Evolutionary conservation across 345 rosid species (phyloP).

Genomic region (Hypericum perforatum): DNA sequence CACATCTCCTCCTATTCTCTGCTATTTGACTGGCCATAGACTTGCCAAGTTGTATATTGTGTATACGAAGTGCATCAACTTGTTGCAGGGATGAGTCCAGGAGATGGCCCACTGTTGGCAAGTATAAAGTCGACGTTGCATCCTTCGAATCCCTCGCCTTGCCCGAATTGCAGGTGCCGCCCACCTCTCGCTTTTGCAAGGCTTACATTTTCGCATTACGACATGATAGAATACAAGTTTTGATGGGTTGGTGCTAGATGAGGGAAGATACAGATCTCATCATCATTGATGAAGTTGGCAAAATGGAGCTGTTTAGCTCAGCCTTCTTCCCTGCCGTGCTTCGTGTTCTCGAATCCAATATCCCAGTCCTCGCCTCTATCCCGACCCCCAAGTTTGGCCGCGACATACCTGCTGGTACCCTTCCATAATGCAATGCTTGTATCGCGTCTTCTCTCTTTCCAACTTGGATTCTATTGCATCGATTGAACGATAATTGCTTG

Average conservation of each 20-base stretch:
- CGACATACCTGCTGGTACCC: slow-evolving; percentile 52
- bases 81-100: slow-evolving; percentile 39
- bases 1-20: background rate
- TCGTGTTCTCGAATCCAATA: slow-evolving; percentile 43
- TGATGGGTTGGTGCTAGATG: slow-evolving; percentile 23
- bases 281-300: slow-evolving; percentile 67
- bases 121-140: slow-evolving; percentile 51
- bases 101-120: slow-evolving; percentile 66
- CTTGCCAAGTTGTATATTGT: slow-evolving; percentile 1
- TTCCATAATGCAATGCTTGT: background rate
- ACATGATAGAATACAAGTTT: too few species aligned
- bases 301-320: slow-evolving; percentile 65
- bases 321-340: slow-evolving; percentile 59
- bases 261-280: slow-evolving; percentile 46
- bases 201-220: background rate
- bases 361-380: slow-evolving; percentile 49
- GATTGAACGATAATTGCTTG: slow-evolving; percentile 1
- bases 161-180: slow-evolving; percentile 54
- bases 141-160: slow-evolving; percentile 63
- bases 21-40: background rate
- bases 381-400: slow-evolving; percentile 50
- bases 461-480: background rate
- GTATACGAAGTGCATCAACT: slow-evolving; percentile 3
- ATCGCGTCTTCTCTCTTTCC: background rate
- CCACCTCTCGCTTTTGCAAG: background rate